These are phyloP conservation scores for Fusarium pseudocircinatum DNA, from an alignment of 2,329 filamentous ascomycete species.

Conservation along the genomic window DNA sequence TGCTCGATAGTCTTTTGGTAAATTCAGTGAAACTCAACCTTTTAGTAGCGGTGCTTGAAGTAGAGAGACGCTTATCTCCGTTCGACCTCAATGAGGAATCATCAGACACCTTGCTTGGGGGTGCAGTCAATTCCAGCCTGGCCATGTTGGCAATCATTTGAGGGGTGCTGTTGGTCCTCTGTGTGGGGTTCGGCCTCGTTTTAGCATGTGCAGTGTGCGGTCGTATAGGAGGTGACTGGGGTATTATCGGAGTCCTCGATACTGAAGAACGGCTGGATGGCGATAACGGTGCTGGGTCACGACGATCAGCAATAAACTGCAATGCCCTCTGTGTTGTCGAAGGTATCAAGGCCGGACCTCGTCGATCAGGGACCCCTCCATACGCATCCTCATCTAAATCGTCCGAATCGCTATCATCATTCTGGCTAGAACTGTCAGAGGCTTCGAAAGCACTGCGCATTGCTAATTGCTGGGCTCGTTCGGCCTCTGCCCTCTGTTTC, in stretches of 20 bases:
- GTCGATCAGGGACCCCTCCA: conserved; percentile 48
- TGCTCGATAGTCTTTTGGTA: conserved; percentile 68
- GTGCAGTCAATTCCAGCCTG: conserved; percentile 35
- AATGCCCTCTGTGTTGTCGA: conserved; percentile 60
- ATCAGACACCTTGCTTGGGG: conserved; percentile 44
- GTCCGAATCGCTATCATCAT: conserved; percentile 50
- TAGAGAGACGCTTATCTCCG: conserved; percentile 61
- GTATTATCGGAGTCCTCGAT: conserved; percentile 39
- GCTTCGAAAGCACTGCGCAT: conserved; percentile 62
- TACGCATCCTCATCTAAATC: conserved; percentile 56
- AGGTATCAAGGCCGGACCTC: conserved; percentile 51
- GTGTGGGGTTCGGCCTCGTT: conserved; percentile 54
- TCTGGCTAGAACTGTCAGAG: conserved; percentile 57
- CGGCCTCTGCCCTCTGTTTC: conserved; percentile 51
- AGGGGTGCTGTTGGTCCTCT: conserved; percentile 60
- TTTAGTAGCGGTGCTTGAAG: conserved; percentile 65
- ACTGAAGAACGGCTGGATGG: conserved; percentile 48
- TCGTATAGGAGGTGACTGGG: conserved; percentile 47
- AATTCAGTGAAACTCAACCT: conserved; percentile 70
- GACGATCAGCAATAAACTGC: conserved; percentile 59
- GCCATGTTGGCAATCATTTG: conserved; percentile 50
- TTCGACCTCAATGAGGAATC: conserved; percentile 46
- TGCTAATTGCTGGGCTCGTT: conserved; percentile 47
- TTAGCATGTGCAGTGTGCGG: conserved; percentile 66
- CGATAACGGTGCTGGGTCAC: conserved; percentile 46